Conservation (phyloP, 2,329 filamentous ascomycete genomes). For the Sclerotinia borealis region DNA sequence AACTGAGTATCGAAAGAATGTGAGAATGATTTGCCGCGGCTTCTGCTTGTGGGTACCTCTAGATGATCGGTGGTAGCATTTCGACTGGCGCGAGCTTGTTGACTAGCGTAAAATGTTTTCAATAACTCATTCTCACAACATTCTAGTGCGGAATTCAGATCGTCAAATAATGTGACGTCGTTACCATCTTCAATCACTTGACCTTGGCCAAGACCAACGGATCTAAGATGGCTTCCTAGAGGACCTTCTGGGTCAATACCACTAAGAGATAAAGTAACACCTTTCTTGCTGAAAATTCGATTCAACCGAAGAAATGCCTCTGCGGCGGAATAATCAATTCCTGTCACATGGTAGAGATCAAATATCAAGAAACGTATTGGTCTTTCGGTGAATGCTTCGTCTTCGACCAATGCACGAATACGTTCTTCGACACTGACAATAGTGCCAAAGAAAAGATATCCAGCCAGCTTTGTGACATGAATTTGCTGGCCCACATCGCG, state of each 20-base stretch:
- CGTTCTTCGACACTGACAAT: slow-evolving; percentile 92
- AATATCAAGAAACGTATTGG: slow-evolving; percentile 88
- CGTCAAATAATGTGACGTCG: slow-evolving; percentile 74
- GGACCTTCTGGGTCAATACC: slow-evolving; percentile 71
- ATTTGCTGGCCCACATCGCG: slow-evolving; percentile 82
- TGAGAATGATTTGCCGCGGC: slow-evolving; percentile 31
- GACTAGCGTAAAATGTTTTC: slow-evolving; percentile 68
- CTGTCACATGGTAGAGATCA: slow-evolving; percentile 83
- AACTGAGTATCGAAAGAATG: slow-evolving; percentile 51
- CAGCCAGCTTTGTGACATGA: slow-evolving; percentile 82
- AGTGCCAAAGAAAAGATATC: slow-evolving; percentile 97
- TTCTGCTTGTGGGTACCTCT: slow-evolving; percentile 20
- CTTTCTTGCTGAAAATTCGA: slow-evolving; percentile 69
- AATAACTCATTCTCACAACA: slow-evolving; percentile 92
- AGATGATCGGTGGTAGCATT: slow-evolving; percentile 33
- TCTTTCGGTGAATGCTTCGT: slow-evolving; percentile 67
- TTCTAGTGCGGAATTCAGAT: slow-evolving; percentile 89
- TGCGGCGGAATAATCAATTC: slow-evolving; percentile 91
- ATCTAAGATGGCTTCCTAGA: slow-evolving; percentile 71
- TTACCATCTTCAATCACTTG: slow-evolving; percentile 45
- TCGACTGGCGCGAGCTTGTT: slow-evolving; percentile 50
- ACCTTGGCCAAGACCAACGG: slow-evolving; percentile 68
- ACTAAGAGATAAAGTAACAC: slow-evolving; percentile 75
- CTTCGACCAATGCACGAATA: slow-evolving; percentile 75
- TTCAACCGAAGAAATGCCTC: slow-evolving; percentile 94